A percentile compares a stretch with the other conserved stretches of the same genome.
phyloP scores from a whole-genome alignment of 495 filamentous ascomycete species.

The Annulohypoxylon maeteangense region DNA sequence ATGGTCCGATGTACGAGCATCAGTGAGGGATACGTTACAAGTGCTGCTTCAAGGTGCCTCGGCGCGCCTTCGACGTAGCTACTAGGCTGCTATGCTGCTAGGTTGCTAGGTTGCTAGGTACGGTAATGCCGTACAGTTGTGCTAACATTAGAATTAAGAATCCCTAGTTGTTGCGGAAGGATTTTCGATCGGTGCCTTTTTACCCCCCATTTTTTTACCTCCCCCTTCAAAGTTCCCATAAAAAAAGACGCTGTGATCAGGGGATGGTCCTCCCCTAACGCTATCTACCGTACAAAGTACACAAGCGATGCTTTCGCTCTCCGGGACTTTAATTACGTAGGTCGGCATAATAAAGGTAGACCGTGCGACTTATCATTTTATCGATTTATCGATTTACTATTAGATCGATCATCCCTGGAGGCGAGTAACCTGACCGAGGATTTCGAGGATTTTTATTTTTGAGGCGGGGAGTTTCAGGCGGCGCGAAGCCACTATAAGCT shows the following conservation, averaged over 20 bases:
- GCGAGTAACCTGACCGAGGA: constrained; percentile 17
- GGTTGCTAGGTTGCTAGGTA: too few relatives aligned
- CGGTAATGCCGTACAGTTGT: constrained; percentile 41
- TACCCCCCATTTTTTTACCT: constrained; percentile 22
- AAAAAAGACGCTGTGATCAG: constrained; percentile 28
- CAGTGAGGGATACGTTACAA: constrained; percentile 43
- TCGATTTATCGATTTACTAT: constrained; percentile 13
- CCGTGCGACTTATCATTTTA: constrained; percentile 11
- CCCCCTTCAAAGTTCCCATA: neutral
- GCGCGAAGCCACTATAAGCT: constrained; percentile 37
- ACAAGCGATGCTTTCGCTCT: constrained; percentile 13
- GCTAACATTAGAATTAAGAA: constrained; percentile 41
- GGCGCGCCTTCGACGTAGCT: constrained; percentile 12
- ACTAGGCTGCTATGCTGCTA: too few relatives aligned
- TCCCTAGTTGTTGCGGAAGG: constrained; percentile 32
- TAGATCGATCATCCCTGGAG: constrained; percentile 28
- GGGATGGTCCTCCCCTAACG: constrained; percentile 10
- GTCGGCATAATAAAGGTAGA: constrained; percentile 3
- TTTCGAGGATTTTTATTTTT: constrained; percentile 18
- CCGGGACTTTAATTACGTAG: constrained; percentile 36
- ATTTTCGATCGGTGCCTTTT: constrained; percentile 36
- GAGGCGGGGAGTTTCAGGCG: constrained; percentile 36
- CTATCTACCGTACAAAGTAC: constrained; percentile 2
- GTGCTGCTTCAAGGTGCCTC: constrained; percentile 15
- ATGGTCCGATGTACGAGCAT: constrained; percentile 23